These are phyloP conservation scores for Phylloporus sp. DNA, from an alignment of 1,284 basidiomycete species.

Conservation along the genomic window DNA sequence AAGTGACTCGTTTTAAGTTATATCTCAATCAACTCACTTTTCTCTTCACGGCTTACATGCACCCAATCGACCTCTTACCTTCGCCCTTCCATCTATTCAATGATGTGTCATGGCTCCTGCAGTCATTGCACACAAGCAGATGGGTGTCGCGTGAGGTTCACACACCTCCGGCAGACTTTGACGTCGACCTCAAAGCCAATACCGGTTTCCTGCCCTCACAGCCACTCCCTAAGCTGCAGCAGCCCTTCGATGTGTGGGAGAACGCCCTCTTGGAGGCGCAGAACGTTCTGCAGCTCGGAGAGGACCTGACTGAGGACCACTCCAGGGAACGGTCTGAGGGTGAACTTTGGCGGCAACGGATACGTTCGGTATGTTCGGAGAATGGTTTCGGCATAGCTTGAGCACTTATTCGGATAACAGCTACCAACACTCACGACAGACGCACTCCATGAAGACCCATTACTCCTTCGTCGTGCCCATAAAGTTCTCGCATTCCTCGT, in stretches of 20 bases:
- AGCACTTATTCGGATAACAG: conserved; percentile 43
- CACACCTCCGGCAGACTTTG: conserved; percentile 56
- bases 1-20: not conserved
- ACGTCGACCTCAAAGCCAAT: conserved; percentile 76
- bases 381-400: conserved; percentile 4
- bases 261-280: conserved; percentile 58
- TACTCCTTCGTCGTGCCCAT: conserved; percentile 82
- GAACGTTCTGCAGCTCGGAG: conserved; percentile 63
- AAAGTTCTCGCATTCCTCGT: conserved; percentile 88
- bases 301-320: conserved; percentile 55
- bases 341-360: conserved; percentile 66
- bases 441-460: conserved; percentile 55
- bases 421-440: conserved; percentile 70
- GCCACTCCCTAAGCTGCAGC: conserved; percentile 63
- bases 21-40: conserved; percentile 10
- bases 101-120: conserved; percentile 31
- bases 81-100: conserved; percentile 43
- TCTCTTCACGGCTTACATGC: conserved; percentile 25
- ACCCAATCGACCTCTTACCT: conserved; percentile 41
- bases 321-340: conserved; percentile 54
- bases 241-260: conserved; percentile 77
- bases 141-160: conserved; percentile 21
- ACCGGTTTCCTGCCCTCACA: conserved; percentile 89
- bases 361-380: conserved; percentile 61
- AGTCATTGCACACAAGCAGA: conserved; percentile 32